Percentiles rank a stretch among this genome's conserved stretches.
These are phyloP conservation scores for Neofusicoccum kwambonambiense DNA, from an alignment of 2,329 filamentous ascomycete genomes.

Conservation along the genomic window DNA sequence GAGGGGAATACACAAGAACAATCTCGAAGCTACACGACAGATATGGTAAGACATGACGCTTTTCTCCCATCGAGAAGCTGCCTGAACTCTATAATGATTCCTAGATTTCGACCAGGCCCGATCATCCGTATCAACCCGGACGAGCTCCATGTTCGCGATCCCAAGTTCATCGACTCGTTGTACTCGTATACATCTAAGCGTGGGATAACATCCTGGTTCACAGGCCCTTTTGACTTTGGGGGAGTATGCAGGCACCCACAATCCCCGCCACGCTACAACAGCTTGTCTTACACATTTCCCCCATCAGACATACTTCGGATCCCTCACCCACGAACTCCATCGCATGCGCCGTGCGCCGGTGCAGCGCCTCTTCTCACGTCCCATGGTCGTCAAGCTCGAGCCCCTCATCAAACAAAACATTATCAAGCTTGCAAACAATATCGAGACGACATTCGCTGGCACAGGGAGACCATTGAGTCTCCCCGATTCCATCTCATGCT, in stretches of 20 bases:
- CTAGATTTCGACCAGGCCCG: slow-evolving; percentile 29
- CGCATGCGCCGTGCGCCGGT: slow-evolving; percentile 21
- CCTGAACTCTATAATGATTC: no score
- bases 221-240: background rate
- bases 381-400: slow-evolving; percentile 19
- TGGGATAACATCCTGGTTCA: slow-evolving; percentile 16
- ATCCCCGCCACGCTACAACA: no score
- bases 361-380: slow-evolving; percentile 18
- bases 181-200: slow-evolving; percentile 24
- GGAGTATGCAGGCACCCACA: no score
- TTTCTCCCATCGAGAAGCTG: no score
- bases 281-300: no score
- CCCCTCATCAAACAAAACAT: slow-evolving; percentile 19
- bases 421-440: slow-evolving; percentile 16
- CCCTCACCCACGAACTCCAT: slow-evolving; percentile 23
- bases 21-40: slow-evolving; percentile 37
- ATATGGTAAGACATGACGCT: slow-evolving; percentile 29
- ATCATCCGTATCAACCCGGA: slow-evolving; percentile 44
- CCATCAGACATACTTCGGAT: slow-evolving; percentile 10
- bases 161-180: slow-evolving; percentile 37
- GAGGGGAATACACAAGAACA: slow-evolving; percentile 32
- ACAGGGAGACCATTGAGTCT: slow-evolving; percentile 17
- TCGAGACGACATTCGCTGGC: slow-evolving; percentile 17
- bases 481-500: slow-evolving; percentile 20
- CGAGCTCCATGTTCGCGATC: slow-evolving; percentile 44